phyloP scores from a whole-genome alignment of 805 yeast species.

The Kodamaea laetipori region DNA sequence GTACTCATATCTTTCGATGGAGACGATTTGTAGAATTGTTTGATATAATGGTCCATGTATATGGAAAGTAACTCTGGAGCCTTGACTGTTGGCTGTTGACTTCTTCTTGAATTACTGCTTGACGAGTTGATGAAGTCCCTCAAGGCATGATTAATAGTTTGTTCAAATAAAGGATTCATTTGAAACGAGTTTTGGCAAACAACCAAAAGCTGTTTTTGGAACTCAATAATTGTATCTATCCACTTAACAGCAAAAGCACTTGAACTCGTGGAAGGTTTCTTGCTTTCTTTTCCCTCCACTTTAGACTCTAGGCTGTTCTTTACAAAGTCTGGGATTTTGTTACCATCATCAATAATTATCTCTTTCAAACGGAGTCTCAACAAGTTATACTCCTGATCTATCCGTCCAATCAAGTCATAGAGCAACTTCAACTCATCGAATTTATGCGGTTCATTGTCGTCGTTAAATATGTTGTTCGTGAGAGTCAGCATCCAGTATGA shows the following conservation, averaged over 20 bases:
- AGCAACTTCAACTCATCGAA: constrained; percentile 46
- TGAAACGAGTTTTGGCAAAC: constrained; percentile 53
- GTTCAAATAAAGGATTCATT: constrained; percentile 50
- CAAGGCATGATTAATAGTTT: constrained; percentile 61
- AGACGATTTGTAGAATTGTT: constrained; percentile 33
- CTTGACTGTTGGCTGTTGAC: constrained; percentile 20
- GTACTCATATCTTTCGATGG: constrained; percentile 2
- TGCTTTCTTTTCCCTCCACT: constrained; percentile 1
- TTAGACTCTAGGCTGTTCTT: constrained; percentile 14
- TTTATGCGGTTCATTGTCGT: constrained; percentile 21
- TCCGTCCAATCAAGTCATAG: constrained; percentile 53
- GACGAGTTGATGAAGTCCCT: constrained; percentile 59
- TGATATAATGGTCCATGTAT: constrained; percentile 43
- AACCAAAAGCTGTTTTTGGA: constrained; percentile 52
- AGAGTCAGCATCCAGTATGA: constrained; percentile 53
- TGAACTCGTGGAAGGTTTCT: constrained; percentile 23
- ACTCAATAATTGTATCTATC: constrained; percentile 58
- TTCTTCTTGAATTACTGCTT: constrained; percentile 19
- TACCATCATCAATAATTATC: constrained; percentile 50
- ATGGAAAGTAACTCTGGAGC: constrained; percentile 44
- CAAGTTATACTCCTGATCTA: constrained; percentile 53
- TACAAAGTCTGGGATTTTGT: constrained; percentile 33
- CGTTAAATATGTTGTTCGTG: constrained; percentile 14
- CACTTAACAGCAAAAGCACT: constrained; percentile 65
- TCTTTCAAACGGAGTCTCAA: constrained; percentile 51